phyloP scores from a whole-genome alignment of 2,329 filamentous ascomycete species.

The Colletotrichum falcatum region DNA sequence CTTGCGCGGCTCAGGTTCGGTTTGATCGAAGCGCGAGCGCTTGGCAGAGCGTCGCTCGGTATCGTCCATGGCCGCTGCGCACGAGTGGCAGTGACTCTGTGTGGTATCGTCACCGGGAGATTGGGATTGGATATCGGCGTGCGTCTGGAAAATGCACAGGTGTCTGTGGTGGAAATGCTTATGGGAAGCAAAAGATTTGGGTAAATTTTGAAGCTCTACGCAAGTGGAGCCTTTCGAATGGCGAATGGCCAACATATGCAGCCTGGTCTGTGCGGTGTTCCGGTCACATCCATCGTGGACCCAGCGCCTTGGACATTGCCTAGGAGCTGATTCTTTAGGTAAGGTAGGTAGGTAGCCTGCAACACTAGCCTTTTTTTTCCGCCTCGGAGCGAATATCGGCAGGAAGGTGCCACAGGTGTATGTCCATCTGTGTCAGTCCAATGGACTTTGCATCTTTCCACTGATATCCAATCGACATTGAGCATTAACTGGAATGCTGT shows the following conservation, averaged over 20 bases:
- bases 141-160: conserved; percentile 21
- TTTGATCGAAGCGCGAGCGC: conserved; percentile 95
- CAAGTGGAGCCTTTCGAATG: conserved; percentile 33
- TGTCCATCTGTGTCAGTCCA: not conserved
- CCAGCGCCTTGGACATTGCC: conserved; percentile 16
- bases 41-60: conserved; percentile 79
- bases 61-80: conserved; percentile 71
- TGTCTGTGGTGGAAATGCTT: not conserved
- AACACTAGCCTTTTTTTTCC: conserved; percentile 1
- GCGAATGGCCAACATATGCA: conserved; percentile 8
- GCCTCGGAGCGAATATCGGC: conserved; percentile 2
- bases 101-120: too few relatives aligned
- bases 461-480: not conserved
- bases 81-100: not conserved
- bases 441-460: not conserved
- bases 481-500: not conserved
- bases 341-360: not conserved
- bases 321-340: conserved; percentile 4
- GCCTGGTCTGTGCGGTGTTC: conserved; percentile 31
- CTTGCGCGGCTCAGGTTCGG: conserved; percentile 81
- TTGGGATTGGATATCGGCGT: not conserved
- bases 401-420: not conserved
- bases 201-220: conserved; percentile 39
- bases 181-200: conserved; percentile 11
- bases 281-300: conserved; percentile 12